A percentile compares a stretch with the other conserved stretches of the same genome.
Conservation (phyloP, 805 yeast species). For the Lachancea meyersii region DNA sequence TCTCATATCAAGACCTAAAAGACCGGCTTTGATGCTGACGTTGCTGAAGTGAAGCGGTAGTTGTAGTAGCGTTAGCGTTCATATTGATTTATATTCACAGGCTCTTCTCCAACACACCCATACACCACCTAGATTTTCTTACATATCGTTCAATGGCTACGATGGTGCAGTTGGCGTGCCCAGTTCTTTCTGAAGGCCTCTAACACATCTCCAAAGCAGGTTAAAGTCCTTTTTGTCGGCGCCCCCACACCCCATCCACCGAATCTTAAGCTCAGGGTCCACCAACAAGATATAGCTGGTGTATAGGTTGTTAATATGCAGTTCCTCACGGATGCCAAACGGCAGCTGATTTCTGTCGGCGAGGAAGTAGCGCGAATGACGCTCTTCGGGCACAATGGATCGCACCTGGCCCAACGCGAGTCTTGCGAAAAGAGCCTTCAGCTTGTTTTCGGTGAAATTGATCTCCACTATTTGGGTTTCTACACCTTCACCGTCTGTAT, state of each 20-base stretch:
- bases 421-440: constrained; percentile 60
- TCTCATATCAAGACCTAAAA: no score
- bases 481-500: constrained; percentile 2
- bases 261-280: constrained; percentile 64
- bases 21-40: no score
- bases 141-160: background rate
- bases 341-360: constrained; percentile 56
- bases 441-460: constrained; percentile 64
- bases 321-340: constrained; percentile 47
- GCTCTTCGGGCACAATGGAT: constrained; percentile 39
- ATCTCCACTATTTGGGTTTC: constrained; percentile 68
- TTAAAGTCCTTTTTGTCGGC: constrained; percentile 61
- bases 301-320: constrained; percentile 66
- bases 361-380: constrained; percentile 56
- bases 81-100: no score
- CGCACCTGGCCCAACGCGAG: constrained; percentile 43
- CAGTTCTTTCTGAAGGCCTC: constrained; percentile 49
- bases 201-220: constrained; percentile 59
- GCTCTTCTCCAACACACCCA: no score
- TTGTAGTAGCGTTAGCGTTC: no score
- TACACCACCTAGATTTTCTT: no score
- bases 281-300: constrained; percentile 80
- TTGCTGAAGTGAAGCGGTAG: background rate
- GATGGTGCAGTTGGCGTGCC: background rate
- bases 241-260: constrained; percentile 90